Conservation (phyloP, 495 filamentous ascomycete genomes). For the Saxophila tyrrhenica region DNA sequence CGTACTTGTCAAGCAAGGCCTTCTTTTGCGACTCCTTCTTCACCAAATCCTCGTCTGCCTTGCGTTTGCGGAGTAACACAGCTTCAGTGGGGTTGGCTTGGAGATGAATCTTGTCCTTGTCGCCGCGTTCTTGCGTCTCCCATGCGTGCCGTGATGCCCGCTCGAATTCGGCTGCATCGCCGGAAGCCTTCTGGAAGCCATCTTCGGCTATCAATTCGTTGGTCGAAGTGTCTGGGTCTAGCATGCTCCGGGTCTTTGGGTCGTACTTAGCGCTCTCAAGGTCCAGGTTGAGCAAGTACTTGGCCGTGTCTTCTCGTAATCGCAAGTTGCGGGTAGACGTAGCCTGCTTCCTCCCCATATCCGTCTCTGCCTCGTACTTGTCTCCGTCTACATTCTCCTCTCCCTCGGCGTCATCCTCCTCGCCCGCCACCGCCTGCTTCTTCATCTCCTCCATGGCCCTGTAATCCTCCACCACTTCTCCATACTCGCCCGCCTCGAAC, state of each 20-base stretch:
- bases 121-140: conserved; percentile 78
- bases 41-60: conserved; percentile 55
- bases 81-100: conserved; percentile 95
- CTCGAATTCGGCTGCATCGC: conserved; percentile 92
- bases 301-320: conserved; percentile 94
- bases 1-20: conserved; percentile 73
- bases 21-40: conserved; percentile 58
- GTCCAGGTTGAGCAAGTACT: conserved; percentile 89
- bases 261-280: conserved; percentile 97
- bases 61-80: conserved; percentile 69
- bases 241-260: conserved; percentile 90
- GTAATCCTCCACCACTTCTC: conserved; percentile 74
- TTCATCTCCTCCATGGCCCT: conserved; percentile 76
- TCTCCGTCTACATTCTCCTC: conserved; percentile 51
- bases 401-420: conserved; percentile 29
- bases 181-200: conserved; percentile 79
- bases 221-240: conserved; percentile 73
- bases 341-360: conserved; percentile 84
- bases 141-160: conserved; percentile 80
- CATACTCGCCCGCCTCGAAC: conserved; percentile 82
- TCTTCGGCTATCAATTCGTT: conserved; percentile 87
- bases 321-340: conserved; percentile 84
- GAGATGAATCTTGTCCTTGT: conserved; percentile 66
- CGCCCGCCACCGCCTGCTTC: conserved; percentile 35
- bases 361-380: conserved; percentile 92